Base-by-base conservation (phyloP, 257 asterid genomes). In the Orobanche coerulescens region DNA sequence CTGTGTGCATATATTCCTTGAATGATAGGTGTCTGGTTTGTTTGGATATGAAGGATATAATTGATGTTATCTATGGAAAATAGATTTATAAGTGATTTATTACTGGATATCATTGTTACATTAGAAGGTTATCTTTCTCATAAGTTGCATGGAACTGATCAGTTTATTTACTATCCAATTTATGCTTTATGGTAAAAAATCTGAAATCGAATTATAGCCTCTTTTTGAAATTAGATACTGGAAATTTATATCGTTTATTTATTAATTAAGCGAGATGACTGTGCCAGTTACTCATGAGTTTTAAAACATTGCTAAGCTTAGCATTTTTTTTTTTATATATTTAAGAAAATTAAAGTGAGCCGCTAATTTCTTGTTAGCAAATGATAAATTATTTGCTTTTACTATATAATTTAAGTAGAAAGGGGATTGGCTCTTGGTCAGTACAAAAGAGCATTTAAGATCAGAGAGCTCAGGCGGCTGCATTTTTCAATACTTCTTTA, bases 81-180 rank as follows among this genome's bases (percentile, higher is more conserved):
- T 40, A 36, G 40, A 52, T 63, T 62, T 67, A 36, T 36, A 36
- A 46, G 16, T 33, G 63, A 56, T 64, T 60, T 68, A 25, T 59
- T n/a, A n/a, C n/a, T 30, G 47, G 34, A 34, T 48, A 39, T 40
- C 58, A 18, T 55, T 61, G 66, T 42, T 42, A 20, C 42, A 11
- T 70, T 49, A 28, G n/a, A 20, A 59, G 49, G 63, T 59, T 42
- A 10, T 23, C 34, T 7, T 12, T 52, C 5, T 30, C 50, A 19
- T 62, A 19, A 51, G 28, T 53, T 59, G 57, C 47, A 50, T 58
- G 60, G 66, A 61, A 62, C 14, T 8, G 48, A 56, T 68, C 61
- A 25, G 59, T 37, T 64, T 47, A 52, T 61, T 56, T 55, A 58
- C 51, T 20, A 55, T 47, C 56, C 59, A 25, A 15, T 22, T 55